Evolutionary conservation across 805 yeast genomes (phyloP), one percentile per base, ranked within the genome.

Genomic region (Scheffersomyces stipitis): DNA sequence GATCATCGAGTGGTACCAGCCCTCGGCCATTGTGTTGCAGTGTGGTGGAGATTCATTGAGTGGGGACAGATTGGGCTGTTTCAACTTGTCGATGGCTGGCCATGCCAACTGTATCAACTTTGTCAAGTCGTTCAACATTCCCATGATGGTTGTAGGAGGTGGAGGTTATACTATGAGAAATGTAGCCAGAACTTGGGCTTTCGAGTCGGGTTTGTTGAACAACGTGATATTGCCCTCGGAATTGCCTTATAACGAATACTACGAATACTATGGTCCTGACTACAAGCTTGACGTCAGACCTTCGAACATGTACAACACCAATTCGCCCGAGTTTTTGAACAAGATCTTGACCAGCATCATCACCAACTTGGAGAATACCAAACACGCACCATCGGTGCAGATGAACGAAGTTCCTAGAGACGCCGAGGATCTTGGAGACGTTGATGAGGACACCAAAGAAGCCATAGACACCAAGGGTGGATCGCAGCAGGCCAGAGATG

Each of bases 81-180:
- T 95, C 69, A 93, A 95, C 58, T 75, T 93, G 45, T 87, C 93
- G 38, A 90, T 91, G 78, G 73, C 71, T 38, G 98, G 96, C 0
- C 99, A 95, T 60, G 98, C 97, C 28, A 95, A 91, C 62, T 93
- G 99, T 70, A 87, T 91, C 34, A 81, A 83, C 49, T 91, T 79
- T 63, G 88, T 90, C 34, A 86, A 85, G 58, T 75, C 86, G 6
- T 87, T 91, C 56, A 86, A 86, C 32, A 74, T 93, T 13, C 98
- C 99, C 7, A 67, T 87, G 75, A 77, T 93, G 82, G 95, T 93
- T 20, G 73, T 93, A 15, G 99, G 99, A 28, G 99, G 99, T 33
- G 99, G 99, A 50, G 99, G 99, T 15, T 93, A 93, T 66, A 93
- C 99, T 2, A 95, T 95, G 76, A 77, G 97, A 60, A 93, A 93